phyloP scores from a whole-genome alignment of 768 basidiomycete genomes.

The Boletus rex-veris region DNA sequence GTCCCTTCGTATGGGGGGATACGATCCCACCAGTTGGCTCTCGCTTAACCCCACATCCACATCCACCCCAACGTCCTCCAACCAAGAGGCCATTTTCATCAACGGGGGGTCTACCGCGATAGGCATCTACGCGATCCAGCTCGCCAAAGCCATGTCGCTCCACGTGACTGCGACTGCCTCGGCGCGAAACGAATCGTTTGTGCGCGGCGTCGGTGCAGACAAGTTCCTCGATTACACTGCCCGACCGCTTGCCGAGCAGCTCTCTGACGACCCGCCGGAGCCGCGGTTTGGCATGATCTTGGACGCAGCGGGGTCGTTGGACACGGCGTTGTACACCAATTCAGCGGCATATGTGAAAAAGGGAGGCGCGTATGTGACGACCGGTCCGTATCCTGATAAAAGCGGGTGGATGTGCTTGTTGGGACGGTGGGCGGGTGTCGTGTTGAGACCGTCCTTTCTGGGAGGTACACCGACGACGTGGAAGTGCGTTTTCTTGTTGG shows the following conservation, averaged over 20 bases:
- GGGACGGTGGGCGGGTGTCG: neutral
- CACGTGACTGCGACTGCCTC: slow-evolving; percentile 59
- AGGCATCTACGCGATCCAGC: slow-evolving; percentile 67
- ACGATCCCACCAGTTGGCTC: slow-evolving; percentile 39
- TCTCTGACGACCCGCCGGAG: slow-evolving; percentile 42
- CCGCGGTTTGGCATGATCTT: slow-evolving; percentile 56
- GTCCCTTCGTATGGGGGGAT: slow-evolving; percentile 44
- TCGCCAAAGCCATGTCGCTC: slow-evolving; percentile 64
- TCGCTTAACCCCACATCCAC: neutral
- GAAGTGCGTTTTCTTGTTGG: slow-evolving; percentile 34
- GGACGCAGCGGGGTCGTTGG: slow-evolving; percentile 52
- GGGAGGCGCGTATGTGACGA: slow-evolving; percentile 50
- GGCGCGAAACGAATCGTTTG: slow-evolving; percentile 53
- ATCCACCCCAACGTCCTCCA: neutral
- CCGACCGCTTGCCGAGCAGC: slow-evolving; percentile 44
- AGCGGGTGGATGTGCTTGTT: slow-evolving; percentile 15
- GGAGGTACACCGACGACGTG: slow-evolving; percentile 50
- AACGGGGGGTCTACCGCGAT: slow-evolving; percentile 70
- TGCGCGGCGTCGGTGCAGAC: slow-evolving; percentile 61
- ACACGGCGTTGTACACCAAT: slow-evolving; percentile 47
- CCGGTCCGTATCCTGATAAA: slow-evolving; percentile 43
- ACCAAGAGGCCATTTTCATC: slow-evolving; percentile 55
- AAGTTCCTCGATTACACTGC: slow-evolving; percentile 66
- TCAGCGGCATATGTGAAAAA: slow-evolving; percentile 51
- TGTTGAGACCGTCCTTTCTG: slow-evolving; percentile 42